A percentile compares a stretch with the other conserved stretches of the same genome.
Evolutionary conservation across 2,329 filamentous ascomycete genomes (phyloP).

Genomic region (Pseudogymnoascus sp.): DNA sequence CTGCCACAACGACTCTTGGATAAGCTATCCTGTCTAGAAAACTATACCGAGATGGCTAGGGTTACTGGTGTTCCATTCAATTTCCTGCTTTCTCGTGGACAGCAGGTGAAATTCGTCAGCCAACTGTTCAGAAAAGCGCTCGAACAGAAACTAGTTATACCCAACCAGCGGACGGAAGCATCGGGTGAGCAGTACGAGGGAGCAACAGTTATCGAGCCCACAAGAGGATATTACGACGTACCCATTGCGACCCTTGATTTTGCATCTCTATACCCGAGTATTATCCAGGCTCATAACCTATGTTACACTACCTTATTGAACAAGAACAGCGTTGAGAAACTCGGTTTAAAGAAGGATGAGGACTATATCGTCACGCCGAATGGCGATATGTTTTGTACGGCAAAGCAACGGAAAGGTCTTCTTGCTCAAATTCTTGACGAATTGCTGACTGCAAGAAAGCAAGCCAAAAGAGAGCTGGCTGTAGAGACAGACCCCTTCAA

Average conservation of each 20-base stretch:
- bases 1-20: conserved; percentile 91
- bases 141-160: conserved; percentile 89
- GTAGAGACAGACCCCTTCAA: conserved; percentile 92
- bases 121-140: conserved; percentile 92
- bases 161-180: conserved; percentile 65
- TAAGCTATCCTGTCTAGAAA: conserved; percentile 95
- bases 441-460: conserved; percentile 81
- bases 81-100: conserved; percentile 79
- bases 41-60: conserved; percentile 99
- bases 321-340: conserved; percentile 66
- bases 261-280: conserved; percentile 94
- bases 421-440: conserved; percentile 95
- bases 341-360: conserved; percentile 73
- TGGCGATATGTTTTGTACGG: conserved; percentile 84
- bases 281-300: conserved; percentile 97
- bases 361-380: conserved; percentile 97
- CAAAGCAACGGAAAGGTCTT: conserved; percentile 82
- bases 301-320: conserved; percentile 93
- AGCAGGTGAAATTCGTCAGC: conserved; percentile 96
- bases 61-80: conserved; percentile 98
- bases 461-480: conserved; percentile 83
- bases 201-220: conserved; percentile 94
- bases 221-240: conserved; percentile 86
- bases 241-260: conserved; percentile 98
- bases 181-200: conserved; percentile 91